These are phyloP conservation scores for Pulicaria dysenterica DNA, from an alignment of 129 eudicot species.

Conservation along the genomic window DNA sequence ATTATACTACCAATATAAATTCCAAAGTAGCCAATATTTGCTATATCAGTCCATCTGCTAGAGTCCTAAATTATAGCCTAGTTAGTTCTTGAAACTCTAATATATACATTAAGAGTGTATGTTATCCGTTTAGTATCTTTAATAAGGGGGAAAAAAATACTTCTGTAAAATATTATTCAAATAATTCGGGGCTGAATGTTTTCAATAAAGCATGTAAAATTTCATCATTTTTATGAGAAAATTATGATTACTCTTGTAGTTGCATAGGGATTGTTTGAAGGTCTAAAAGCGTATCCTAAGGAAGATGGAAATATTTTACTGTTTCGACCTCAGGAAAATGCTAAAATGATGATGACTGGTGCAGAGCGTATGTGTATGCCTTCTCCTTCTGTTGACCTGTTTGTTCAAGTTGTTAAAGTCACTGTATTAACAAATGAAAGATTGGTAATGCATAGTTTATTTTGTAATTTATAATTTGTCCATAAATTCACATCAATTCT, in stretches of 20 bases:
- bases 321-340: slow-evolving; percentile 95
- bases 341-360: slow-evolving; percentile 67
- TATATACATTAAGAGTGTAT: slow-evolving; percentile 8
- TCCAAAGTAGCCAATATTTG: too few species aligned
- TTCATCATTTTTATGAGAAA: slow-evolving; percentile 4
- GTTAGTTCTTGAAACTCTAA: slow-evolving; percentile 44
- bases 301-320: slow-evolving; percentile 80
- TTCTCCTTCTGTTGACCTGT: slow-evolving; percentile 90
- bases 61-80: slow-evolving; percentile 85
- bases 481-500: too few species aligned
- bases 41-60: slow-evolving; percentile 83
- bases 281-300: slow-evolving; percentile 94
- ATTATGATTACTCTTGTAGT: slow-evolving; percentile 7
- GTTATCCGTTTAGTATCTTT: slow-evolving; percentile 1
- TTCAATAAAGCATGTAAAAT: not conserved
- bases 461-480: not conserved
- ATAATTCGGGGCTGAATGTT: not conserved
- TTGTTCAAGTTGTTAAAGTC: slow-evolving; percentile 82
- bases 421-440: slow-evolving; percentile 86
- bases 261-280: slow-evolving; percentile 87
- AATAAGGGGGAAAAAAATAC: not conserved
- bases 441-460: slow-evolving; percentile 64
- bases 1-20: too few species aligned
- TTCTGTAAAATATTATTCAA: not conserved
- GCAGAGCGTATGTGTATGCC: slow-evolving; percentile 99